Base-by-base conservation (phyloP, 2,329 filamentous ascomycete genomes). In the Talaromyces sp. region DNA sequence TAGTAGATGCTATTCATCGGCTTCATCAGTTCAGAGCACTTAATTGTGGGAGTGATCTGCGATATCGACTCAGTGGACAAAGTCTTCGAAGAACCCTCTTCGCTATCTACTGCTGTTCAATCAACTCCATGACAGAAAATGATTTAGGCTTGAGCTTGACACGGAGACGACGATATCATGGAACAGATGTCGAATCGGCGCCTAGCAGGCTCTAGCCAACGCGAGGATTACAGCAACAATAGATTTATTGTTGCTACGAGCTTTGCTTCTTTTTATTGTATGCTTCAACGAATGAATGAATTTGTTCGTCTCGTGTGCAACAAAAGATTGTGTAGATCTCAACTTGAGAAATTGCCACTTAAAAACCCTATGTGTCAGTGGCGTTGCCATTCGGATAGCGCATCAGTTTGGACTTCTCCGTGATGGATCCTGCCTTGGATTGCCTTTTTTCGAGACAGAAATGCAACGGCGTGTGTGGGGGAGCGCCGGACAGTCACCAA, bases 31-130 rank as follows among this genome's bases (percentile, higher is more conserved):
- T 3, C 31, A 32, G 9, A 90, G 67, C 76, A 75, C n/a, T 81
- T 82, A 56, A 81, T 90, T 46, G 82, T 89, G 55, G 83, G 86
- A 60, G 85, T 85, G 5, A 81, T 81, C 35, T 79, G 81, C 2
- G 79, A 85, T 57, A 70, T 85, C 3, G 74, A 79, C 27, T 82
- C 80, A 62, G 81, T 86, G 3, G 75, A 79, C 1, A 81, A 79
- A 57, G 80, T 79, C 11, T 79, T 88, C 19, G 86, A 90, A 67
- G 85, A 84, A 0, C 77, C 91, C 85, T 90, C 81, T 90, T 90
- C 70, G 77, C 84, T 64, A 87, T 91, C 50, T 90, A 90, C 68
- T 81, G 80, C 60, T 80, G 86, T 68, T 81, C 86, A 0, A 5
- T 50, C 12, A 50, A 50, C 21, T 50, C 43, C 19, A 50, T 50